These are phyloP conservation scores for Zygotorulaspora chibaensis DNA, from an alignment of 805 yeast species.

Conservation along the genomic window DNA sequence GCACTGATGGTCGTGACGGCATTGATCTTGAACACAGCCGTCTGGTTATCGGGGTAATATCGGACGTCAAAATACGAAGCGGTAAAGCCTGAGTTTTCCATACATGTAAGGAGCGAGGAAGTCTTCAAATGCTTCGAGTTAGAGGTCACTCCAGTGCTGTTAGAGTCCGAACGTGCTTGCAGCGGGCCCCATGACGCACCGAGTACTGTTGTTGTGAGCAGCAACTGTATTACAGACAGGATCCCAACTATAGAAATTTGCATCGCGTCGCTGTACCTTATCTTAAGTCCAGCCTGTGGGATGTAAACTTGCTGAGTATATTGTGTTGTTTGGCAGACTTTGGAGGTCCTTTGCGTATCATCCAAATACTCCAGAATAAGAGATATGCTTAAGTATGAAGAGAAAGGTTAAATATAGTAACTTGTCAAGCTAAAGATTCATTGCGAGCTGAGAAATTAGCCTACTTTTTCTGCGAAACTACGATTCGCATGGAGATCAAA, in stretches of 20 bases:
- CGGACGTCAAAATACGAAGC: constrained; percentile 77
- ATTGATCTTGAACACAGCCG: constrained; percentile 62
- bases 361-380: neutral
- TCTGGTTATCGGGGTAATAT: constrained; percentile 60
- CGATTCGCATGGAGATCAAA: neutral
- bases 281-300: neutral
- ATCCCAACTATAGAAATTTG: neutral
- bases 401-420: neutral
- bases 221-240: neutral
- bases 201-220: neutral
- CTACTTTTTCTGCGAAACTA: constrained; percentile 1
- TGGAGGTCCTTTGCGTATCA: neutral
- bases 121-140: constrained; percentile 40
- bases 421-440: neutral
- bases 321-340: neutral
- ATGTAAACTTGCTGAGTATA: neutral
- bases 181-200: neutral
- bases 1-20: constrained; percentile 78
- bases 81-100: constrained; percentile 82
- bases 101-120: constrained; percentile 80
- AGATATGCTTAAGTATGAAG: neutral
- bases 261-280: neutral
- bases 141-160: constrained; percentile 8
- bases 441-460: neutral
- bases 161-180: constrained; percentile 1